phyloP scores from a whole-genome alignment of 257 asterid species.

The Rhazya stricta region DNA sequence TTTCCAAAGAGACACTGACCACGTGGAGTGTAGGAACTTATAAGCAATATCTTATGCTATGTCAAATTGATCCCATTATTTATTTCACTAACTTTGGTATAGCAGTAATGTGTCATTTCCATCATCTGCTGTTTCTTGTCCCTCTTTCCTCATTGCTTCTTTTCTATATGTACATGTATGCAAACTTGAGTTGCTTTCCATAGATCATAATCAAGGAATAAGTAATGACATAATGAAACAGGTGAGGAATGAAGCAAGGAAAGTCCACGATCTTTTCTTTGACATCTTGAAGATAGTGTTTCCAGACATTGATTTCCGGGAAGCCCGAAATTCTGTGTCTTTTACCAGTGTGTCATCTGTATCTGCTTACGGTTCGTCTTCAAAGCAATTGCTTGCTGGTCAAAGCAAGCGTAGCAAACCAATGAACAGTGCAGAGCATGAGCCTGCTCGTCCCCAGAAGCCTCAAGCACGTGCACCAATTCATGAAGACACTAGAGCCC shows the following conservation, averaged over 20 bases:
- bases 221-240: constrained; percentile 26
- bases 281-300: constrained; percentile 77
- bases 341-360: constrained; percentile 45
- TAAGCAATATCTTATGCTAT: background rate
- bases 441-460: constrained; percentile 52
- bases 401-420: constrained; percentile 58
- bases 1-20: background rate
- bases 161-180: background rate
- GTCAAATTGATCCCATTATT: background rate
- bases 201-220: background rate
- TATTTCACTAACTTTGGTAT: background rate
- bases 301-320: constrained; percentile 80
- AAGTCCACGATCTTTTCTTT: constrained; percentile 94
- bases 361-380: constrained; percentile 48
- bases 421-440: constrained; percentile 50
- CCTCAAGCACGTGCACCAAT: constrained; percentile 50
- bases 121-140: background rate
- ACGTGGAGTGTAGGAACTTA: background rate
- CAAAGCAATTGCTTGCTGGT: constrained; percentile 46
- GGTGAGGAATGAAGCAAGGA: constrained; percentile 91
- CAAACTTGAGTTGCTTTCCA: background rate
- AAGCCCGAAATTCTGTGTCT: constrained; percentile 63
- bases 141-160: background rate
- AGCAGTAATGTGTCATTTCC: background rate
- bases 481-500: constrained; percentile 46